Evolutionary conservation across 371 early-diverging fungal species (phyloP), one percentile per base, ranked within the genome.

Genomic region (Choanephora cucurbitarum): DNA sequence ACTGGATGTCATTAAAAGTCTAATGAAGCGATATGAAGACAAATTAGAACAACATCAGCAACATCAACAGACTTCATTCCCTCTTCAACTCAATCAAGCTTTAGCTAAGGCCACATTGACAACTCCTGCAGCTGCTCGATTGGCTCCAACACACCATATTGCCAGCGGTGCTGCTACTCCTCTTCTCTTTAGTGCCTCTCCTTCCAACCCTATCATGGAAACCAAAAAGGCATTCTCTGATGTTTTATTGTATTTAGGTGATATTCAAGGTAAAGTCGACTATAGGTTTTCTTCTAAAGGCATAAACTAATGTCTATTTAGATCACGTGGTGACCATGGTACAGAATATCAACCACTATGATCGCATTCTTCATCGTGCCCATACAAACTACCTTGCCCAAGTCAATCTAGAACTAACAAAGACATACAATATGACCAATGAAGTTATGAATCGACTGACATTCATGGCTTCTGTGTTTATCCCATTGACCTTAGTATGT

Each of bases 401-500:
- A 54, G 90, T 93, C 33, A 83, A 83, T 28, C 80, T 93, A 5
- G 94, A 92, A 58, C 73, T 93, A 40, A 88, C 89, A 9, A 82
- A 87, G 57, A 83, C 92, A 0, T 88, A 88, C 40, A 87, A 89
- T 64, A 58, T 82, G 43, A 92, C 91, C 8, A 91, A 91, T 58
- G 83, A 75, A 46, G 92, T 92, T 0, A 90, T 93, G 58, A 88
- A 90, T 58, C 80, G 86, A 44, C 77, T 95, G 70, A 92, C 94
- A 14, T 89, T 90, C 28, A 45, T 93, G 40, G 94, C 92, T 0
- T 79, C 84, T 3, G 86, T 94, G 4, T 76, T 94, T 48, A 79
- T 95, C n/a, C 95, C 95, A 13, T 75, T 97, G 60, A 94, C 95
- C 33, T 65, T 98, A 15, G 79, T 95, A 15, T 86, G 95, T 5